Percentiles rank a stretch among this genome's conserved stretches.
Conservation (phyloP, 768 basidiomycete species). For the Leccinellum luteum region DNA sequence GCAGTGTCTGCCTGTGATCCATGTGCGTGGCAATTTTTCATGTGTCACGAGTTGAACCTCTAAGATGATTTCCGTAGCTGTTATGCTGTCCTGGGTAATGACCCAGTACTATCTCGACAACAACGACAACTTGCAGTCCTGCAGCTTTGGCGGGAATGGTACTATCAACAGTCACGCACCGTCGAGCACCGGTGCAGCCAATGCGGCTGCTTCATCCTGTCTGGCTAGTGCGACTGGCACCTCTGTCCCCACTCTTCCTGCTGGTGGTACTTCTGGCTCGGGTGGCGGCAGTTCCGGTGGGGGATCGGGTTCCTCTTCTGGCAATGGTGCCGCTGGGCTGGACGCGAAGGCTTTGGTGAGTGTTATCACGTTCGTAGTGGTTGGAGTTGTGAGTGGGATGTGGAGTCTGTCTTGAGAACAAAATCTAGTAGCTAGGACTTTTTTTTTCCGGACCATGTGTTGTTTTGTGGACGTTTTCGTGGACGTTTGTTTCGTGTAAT, state of each 20-base stretch:
- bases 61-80: constrained; percentile 40
- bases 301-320: constrained; percentile 23
- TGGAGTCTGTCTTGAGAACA: constrained; percentile 26
- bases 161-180: constrained; percentile 63
- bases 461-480: neutral
- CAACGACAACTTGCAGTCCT: constrained; percentile 56
- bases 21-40: constrained; percentile 41
- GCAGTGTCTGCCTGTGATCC: constrained; percentile 76
- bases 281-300: constrained; percentile 10
- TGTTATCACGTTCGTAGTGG: constrained; percentile 33
- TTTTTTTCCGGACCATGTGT: neutral
- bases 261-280: constrained; percentile 7
- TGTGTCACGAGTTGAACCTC: neutral
- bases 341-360: constrained; percentile 38
- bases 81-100: constrained; percentile 83
- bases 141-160: constrained; percentile 83
- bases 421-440: no score
- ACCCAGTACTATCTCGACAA: constrained; percentile 70
- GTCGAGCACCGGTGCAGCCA: constrained; percentile 45
- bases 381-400: constrained; percentile 40
- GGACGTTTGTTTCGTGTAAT: neutral
- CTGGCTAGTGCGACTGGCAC: constrained; percentile 60
- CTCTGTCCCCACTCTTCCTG: constrained; percentile 49
- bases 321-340: constrained; percentile 23
- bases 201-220: constrained; percentile 63